Base-by-base conservation (phyloP, 306 rosid species). In the Trifolium fragiferum region DNA sequence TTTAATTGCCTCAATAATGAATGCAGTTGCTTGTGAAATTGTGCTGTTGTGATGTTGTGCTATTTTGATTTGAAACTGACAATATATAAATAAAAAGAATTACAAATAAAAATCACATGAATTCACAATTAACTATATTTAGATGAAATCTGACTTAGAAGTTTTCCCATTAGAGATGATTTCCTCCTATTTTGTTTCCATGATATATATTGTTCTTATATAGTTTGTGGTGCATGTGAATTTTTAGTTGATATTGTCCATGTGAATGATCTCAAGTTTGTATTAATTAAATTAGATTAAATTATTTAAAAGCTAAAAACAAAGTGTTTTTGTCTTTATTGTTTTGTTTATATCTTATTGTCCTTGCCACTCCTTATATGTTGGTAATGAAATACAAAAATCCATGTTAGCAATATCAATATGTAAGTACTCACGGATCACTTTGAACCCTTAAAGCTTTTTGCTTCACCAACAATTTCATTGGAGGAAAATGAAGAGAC, bases 391-490 rank as follows among this genome's bases (percentile, higher is more conserved):
- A 68, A 32, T 75, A 69, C 62, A 25, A 77, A 74, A 78, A 60
- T 3, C 37, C 40, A 59, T 64, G 68, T 72, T 76, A 66, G 59
- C 70, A n/a, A 82, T 30, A 30, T 30, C 33, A 30, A 30, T 30
- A 30, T 30, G 77, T 49, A 77, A 70, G 27, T 14, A 65, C 69
- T 89, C 91, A 89, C 92, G 90, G 95, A 87, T 83, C 68, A n/a
- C 69, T 63, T 75, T 75, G 77, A 82, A 81, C 75, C 78, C 75
- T 75, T 54, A 72, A 77, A 84, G 66, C 47, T 67, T 19, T 76
- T 50, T 18, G 68, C 19, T 19, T 13, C 46, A 21, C 72, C 72
- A 66, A 80, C 67, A 54, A 59, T 74, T 85, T 78, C 78, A 44
- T 54, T 38, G 63, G 55, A 76, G 38, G 78, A 85, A 37, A 70